Evolutionary conservation across 2,329 filamentous ascomycete species (phyloP), one percentile per base, ranked within the genome.

Genomic region (Aspergillus candidus): DNA sequence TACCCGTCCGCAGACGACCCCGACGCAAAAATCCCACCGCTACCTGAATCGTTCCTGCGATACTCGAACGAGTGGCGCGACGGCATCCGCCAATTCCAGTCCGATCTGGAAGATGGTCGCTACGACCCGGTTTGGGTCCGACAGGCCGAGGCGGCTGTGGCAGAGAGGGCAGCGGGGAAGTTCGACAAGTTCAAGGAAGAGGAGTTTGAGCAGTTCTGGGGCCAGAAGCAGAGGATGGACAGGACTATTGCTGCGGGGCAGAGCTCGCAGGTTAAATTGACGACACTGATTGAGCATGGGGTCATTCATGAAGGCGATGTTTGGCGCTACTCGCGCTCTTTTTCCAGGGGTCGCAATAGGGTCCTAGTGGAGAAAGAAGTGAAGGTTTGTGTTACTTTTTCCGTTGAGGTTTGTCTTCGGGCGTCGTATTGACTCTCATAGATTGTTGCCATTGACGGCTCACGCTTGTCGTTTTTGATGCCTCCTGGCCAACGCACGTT

Each of bases 121-220:
- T 74, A 80, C 50, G 72, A 75, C n/a, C 73, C 75, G 8, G 69
- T 70, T 40, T 84, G 79, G 79, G 68, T 76, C 46, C 65, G 64
- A 2, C 67, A 78, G 44, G 80, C 80, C 11, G 64, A 70, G 30
- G 60, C 70, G 50, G 80, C 81, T 2, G 72, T 73, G 40, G 55
- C 70, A 40, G 69, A 76, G 48, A 70, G 80, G 10, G 68, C 67
- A 1, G 63, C 66, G 0, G 81, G 81, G 1, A 68, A 70, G 6
- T 84, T 77, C 49, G 78, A 84, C 52, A 64, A 65, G 5, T 79
- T 74, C 63, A 76, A 80, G 58, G 72, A 73, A 36, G 59, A 66
- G 36, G 72, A 79, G 46, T 73, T 73, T 11, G 76, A 82, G 57
- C 59, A 69, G 43, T 77, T 75, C 51, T 82, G 78, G 76, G 78